Base-by-base conservation (phyloP, 2,329 filamentous ascomycete species). In the Hymenoscyphus occultus region DNA sequence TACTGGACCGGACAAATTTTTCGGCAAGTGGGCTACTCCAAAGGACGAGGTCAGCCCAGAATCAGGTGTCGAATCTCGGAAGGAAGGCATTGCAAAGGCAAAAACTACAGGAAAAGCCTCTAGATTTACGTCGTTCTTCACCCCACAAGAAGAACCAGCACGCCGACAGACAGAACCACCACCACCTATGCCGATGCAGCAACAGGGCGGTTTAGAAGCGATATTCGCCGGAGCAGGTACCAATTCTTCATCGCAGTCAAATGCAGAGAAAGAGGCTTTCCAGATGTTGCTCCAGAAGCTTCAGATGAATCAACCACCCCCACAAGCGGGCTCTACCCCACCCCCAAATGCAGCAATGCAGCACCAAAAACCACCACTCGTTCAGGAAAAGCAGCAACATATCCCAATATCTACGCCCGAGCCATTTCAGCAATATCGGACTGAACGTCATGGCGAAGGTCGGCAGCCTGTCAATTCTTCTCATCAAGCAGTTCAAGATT, bases 211-310 rank as follows among this genome's bases (percentile, higher is more conserved):
- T 45, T 51, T 73, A 56, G 67, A 69, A 39, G 63, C 56, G 40
- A 67, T 70, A 45, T 72, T 69, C 60, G 45, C 45, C 9, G 45
- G 45, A 51, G 45, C 45, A 51, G 45, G 45, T 1, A 51, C 7
- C 5, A 65, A 63, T 62, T 68, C 60, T 69, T 58, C 39, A 22
- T 61, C 68, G 4, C 67, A 73, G 10, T 75, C 77, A 62, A 76
- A 78, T 67, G 85, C 87, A 61, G 93, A 97, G 73, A 92, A 92
- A 76, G 90, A 93, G 76, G 93, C 92, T 1, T 97, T 97, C 77
- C 86, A 92, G 69, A 86, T 88, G 56, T 85, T 97, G 57, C 81
- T 97, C 42, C 86, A 90, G 71, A 96, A 97, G 83, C 84, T 97
- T 51, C 89, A 93, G 60, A 51, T 51, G n/a, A 80, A 80, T 48